Evolutionary conservation across 78 protist species (phyloP).

Genomic region (Trichosphaerium sp.): DNA sequence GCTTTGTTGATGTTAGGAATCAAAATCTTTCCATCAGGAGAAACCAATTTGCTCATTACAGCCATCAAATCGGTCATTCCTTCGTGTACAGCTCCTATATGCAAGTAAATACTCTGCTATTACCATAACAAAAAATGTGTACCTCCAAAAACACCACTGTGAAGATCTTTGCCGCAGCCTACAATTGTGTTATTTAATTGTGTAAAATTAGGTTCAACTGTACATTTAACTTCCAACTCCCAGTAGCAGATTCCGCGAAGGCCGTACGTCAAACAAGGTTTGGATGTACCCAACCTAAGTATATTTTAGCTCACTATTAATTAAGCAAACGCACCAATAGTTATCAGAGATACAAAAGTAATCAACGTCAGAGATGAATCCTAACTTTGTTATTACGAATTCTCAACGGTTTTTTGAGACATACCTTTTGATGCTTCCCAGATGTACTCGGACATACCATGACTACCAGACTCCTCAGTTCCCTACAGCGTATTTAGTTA

Average conservation of each 20-base stretch:
- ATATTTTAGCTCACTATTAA: not conserved
- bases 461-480: not conserved
- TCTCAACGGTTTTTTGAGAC: too few species aligned
- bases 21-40: not conserved
- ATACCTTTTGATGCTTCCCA: too few species aligned
- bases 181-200: not conserved
- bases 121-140: not conserved
- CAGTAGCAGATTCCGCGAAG: not conserved
- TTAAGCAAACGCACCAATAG: not conserved
- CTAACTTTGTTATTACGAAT: not conserved
- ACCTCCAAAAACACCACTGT: not conserved
- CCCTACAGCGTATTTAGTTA: not conserved
- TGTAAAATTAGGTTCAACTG: not conserved
- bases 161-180: too few species aligned
- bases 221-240: not conserved
- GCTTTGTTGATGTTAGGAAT: not conserved
- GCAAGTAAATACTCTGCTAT: not conserved
- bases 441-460: not conserved
- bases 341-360: not conserved
- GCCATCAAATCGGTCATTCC: not conserved
- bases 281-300: not conserved
- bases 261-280: not conserved
- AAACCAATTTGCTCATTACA: not conserved
- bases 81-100: constrained; percentile 2
- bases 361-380: constrained; percentile 1